Base-by-base conservation (phyloP, 2,329 filamentous ascomycete species). In the Fusarium luffae region DNA sequence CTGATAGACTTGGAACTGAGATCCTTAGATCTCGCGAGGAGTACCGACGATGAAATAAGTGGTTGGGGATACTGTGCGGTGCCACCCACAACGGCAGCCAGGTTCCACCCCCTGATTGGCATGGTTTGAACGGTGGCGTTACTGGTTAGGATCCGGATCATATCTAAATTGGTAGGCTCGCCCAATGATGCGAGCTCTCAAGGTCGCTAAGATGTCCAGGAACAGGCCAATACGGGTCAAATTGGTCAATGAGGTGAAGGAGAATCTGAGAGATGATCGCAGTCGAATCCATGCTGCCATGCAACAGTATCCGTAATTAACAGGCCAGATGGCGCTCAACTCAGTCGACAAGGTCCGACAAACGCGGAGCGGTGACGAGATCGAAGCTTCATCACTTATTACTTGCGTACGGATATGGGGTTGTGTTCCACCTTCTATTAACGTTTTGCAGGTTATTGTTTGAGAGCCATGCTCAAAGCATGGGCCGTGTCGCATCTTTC, bases 61-160 rank as follows among this genome's bases (percentile, higher is more conserved):
- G 68, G 68, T 57, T 68, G 63, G 58, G 63, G 44, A 68, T 67
- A 54, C 63, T 56, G 49, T 61, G 57, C 59, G 19, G 42, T 54
- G 52, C 54, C 48, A 55, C 49, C 54, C 52, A 42, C 55, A 62
- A 62, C 56, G 47, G 62, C 61, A 64, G 34, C 59, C 27, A 50
- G 48, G 51, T 52, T 64, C 67, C 68, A 71, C 52, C 57, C 42
- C 59, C 50, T 67, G 71, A 70, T 70, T 71, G 56, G 54, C 62
- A 75, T 66, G 66, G 63, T 21, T 73, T 49, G 21, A 55, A 57
- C 57, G 54, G 69, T 75, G 72, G 72, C 72, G 72, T 56, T 27
- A 74, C 66, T 74, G 72, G 70, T 42, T 37, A 44, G 60, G 47
- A 41, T 13, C 34, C 10, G 37, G 52, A 32, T 40, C 32, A 51